Evolutionary conservation across 306 rosid genomes (phyloP).

Genomic region (Ormosia emarginata): DNA sequence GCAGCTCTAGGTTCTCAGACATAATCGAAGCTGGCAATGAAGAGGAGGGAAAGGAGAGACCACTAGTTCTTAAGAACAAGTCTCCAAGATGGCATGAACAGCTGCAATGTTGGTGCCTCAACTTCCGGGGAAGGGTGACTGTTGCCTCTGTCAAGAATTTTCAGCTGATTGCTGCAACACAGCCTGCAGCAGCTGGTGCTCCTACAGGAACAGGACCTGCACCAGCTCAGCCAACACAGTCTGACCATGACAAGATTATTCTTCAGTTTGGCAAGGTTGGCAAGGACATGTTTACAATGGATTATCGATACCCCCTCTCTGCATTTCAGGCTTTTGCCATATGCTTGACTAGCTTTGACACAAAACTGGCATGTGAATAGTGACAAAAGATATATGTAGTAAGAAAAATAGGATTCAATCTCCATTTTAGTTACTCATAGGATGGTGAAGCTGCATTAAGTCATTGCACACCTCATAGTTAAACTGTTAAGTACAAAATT

Average conservation of each 20-base stretch:
- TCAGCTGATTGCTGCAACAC: conserved; percentile 81
- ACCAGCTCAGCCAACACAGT: conserved; percentile 57
- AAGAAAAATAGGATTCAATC: conserved; percentile 29
- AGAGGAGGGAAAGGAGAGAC: conserved; percentile 60
- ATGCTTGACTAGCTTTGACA: conserved; percentile 97
- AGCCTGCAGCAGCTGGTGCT: conserved; percentile 44
- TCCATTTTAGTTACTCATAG: conserved; percentile 41
- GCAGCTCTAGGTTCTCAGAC: conserved; percentile 90
- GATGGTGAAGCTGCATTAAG: conserved; percentile 52
- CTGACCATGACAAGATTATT: conserved; percentile 94
- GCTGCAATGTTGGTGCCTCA: conserved; percentile 97
- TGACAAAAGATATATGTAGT: conserved; percentile 19
- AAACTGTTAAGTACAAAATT: conserved; percentile 32
- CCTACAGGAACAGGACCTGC: conserved; percentile 37
- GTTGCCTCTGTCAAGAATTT: conserved; percentile 97
- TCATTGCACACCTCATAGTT: conserved; percentile 31
- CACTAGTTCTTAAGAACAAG: conserved; percentile 84
- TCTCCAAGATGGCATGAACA: conserved; percentile 99
- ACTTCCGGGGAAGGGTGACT: conserved; percentile 91
- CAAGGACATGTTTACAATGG: conserved; percentile 98
- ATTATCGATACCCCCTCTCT: conserved; percentile 87
- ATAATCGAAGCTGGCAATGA: conserved; percentile 48
- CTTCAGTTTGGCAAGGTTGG: conserved; percentile 99
- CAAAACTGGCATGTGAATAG: conserved; percentile 99
- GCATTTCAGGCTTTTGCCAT: conserved; percentile 99